phyloP scores from a whole-genome alignment of 2,329 filamentous ascomycete genomes.

The Didymella segeticola region DNA sequence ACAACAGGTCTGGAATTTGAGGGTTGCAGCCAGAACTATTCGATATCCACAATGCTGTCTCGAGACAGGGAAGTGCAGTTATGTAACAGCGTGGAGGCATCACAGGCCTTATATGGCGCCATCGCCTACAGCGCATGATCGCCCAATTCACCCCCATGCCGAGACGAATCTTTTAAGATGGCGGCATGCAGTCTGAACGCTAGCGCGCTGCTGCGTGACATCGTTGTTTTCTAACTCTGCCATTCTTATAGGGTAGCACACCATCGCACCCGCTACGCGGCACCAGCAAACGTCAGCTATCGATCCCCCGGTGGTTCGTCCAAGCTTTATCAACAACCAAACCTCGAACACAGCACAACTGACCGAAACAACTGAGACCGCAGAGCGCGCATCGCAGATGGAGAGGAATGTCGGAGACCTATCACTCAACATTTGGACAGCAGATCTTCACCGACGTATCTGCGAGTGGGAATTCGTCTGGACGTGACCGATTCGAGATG shows the following conservation, averaged over 20 bases:
- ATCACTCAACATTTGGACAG: slow-evolving; percentile 44
- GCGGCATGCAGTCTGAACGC: slow-evolving; percentile 24
- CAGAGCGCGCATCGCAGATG: slow-evolving; percentile 39
- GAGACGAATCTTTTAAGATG: slow-evolving; percentile 25
- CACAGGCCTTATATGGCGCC: slow-evolving; percentile 27
- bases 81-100: slow-evolving; percentile 34
- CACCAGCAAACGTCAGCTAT: slow-evolving; percentile 27
- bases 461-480: slow-evolving; percentile 51
- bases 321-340: slow-evolving; percentile 26
- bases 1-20: background rate
- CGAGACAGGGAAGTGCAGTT: slow-evolving; percentile 12
- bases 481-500: slow-evolving; percentile 44
- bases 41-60: slow-evolving; percentile 4
- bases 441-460: slow-evolving; percentile 46
- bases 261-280: slow-evolving; percentile 30
- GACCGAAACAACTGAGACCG: background rate
- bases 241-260: slow-evolving; percentile 40
- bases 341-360: slow-evolving; percentile 17
- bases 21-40: background rate
- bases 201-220: slow-evolving; percentile 27
- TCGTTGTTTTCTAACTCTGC: slow-evolving; percentile 19
- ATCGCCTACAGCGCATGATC: slow-evolving; percentile 25
- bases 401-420: slow-evolving; percentile 47
- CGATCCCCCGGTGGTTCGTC: slow-evolving; percentile 22
- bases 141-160: slow-evolving; percentile 16